Evolutionary conservation across 805 yeast species (phyloP).

Genomic region (Spathaspora sp.): DNA sequence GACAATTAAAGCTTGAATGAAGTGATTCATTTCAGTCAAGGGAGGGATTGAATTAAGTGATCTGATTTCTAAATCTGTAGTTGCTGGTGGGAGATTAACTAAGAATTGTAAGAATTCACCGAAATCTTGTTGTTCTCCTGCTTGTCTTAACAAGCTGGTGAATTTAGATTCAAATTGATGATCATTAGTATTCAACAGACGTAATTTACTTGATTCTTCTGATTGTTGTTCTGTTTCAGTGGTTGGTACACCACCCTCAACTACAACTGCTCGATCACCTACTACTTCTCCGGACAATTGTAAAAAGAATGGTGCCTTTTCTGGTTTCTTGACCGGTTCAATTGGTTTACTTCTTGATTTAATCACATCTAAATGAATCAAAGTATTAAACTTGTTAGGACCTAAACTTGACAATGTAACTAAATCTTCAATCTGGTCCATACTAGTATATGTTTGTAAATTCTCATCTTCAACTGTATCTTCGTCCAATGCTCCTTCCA

Average conservation of each 20-base stretch:
- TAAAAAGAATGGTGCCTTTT: conserved; percentile 77
- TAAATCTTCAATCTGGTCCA: conserved; percentile 62
- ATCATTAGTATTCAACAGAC: conserved; percentile 23
- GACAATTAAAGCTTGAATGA: conserved; percentile 61
- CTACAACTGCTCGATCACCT: conserved; percentile 62
- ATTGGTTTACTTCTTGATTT: conserved; percentile 84
- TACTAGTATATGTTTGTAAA: conserved; percentile 44
- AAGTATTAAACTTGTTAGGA: conserved; percentile 74
- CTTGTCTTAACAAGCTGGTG: conserved; percentile 60
- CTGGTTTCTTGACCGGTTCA: conserved; percentile 84
- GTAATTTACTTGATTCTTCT: conserved; percentile 28
- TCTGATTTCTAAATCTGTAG: conserved; percentile 81
- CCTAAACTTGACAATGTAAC: conserved; percentile 75
- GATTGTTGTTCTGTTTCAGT: conserved; percentile 17
- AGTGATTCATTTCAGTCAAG: conserved; percentile 57
- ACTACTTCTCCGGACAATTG: conserved; percentile 61
- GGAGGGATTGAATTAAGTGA: conserved; percentile 69
- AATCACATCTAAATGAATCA: conserved; percentile 78
- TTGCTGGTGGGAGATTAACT: conserved; percentile 65
- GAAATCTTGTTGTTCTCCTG: conserved; percentile 39
- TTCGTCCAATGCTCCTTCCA: conserved; percentile 75
- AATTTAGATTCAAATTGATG: conserved; percentile 69
- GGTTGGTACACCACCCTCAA: conserved; percentile 21
- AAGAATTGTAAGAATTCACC: conserved; percentile 52
- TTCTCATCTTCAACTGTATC: conserved; percentile 15